Evolutionary conservation across 179 eudicot genomes (phyloP), one percentile per base, ranked within the genome.

Genomic region (Beta corolliflora): DNA sequence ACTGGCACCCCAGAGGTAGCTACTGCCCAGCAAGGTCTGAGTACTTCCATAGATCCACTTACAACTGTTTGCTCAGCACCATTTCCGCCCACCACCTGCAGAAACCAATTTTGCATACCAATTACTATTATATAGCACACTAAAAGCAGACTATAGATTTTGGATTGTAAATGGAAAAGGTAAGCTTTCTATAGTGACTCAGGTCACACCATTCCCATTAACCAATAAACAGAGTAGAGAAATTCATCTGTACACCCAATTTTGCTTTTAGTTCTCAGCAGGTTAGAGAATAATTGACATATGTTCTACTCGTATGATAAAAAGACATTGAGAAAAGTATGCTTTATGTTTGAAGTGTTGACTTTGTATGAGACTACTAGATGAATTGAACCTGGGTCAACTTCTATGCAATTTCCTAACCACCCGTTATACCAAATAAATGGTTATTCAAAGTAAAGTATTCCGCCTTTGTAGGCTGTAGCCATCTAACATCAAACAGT

Each of bases 1-100:
- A 97, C 98, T 54, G 99, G 98, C 68, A 97, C 98, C 59, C 99
- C 99, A 77, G 99, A 97, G 21, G 98, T 97, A 79, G 99, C 99
- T 82, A 97, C 88, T 77, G 99, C 99, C 99, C 98, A 97, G 83
- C 99, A 97, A 76, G 99, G 98, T 58, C 93, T 92, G 79, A 97
- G 92, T 78, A 97, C 97, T 84, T 97, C 99, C 98, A 97, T 97
- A 66, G 98, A 97, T 84, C 99, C 99, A 84, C 97, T 97, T 21
- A 93, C 97, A 79, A 97, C 98, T 77, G 92, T 92, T 83, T 90
- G 93, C 87, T 94, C 99, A 59, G 92, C 93, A 79, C 99, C 99
- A 88, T 93, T 91, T 81, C 91, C 98, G 25, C 99, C 99, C 44
- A 93, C 95, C 69, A 88, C 99, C 99, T 96, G 85, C 84, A 84